Percentiles rank a stretch among this genome's conserved stretches.
These are phyloP conservation scores for Maudiozyma humilis DNA, from an alignment of 1,139 yeast genomes.

Conservation along the genomic window DNA sequence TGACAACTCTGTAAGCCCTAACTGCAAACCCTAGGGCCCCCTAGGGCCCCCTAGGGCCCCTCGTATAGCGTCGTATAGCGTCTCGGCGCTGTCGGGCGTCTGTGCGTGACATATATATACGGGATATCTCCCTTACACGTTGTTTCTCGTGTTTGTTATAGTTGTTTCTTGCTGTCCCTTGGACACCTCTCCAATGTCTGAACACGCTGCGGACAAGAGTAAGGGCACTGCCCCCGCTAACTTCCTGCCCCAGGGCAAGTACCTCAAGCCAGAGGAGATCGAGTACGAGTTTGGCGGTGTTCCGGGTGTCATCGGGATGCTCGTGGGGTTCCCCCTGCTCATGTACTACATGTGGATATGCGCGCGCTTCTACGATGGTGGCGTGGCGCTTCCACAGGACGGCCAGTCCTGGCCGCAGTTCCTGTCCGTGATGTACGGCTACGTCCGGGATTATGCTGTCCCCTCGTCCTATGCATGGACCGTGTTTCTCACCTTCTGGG, in stretches of 20 bases:
- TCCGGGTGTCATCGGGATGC: conserved; percentile 86
- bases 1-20: no score
- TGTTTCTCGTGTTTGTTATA: no score
- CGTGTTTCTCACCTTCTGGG: conserved; percentile 60
- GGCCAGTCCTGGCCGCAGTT: conserved; percentile 52
- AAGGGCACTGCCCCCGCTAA: not conserved
- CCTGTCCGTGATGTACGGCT: conserved; percentile 34
- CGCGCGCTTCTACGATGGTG: conserved; percentile 70
- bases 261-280: conserved; percentile 35
- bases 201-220: no score
- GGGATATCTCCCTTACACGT: no score
- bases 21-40: no score
- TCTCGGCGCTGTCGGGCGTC: no score
- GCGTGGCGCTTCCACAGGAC: conserved; percentile 55
- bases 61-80: no score
- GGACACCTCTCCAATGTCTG: no score
- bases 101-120: no score
- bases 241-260: conserved; percentile 33
- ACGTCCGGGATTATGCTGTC: conserved; percentile 47
- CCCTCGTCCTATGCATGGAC: conserved; percentile 65
- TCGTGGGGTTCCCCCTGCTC: conserved; percentile 80
- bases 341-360: conserved; percentile 98
- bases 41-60: no score
- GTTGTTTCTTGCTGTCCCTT: no score
- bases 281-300: conserved; percentile 95